phyloP scores from a whole-genome alignment of 805 yeast species.

The Hemisphaericaspora nanyangensis region DNA sequence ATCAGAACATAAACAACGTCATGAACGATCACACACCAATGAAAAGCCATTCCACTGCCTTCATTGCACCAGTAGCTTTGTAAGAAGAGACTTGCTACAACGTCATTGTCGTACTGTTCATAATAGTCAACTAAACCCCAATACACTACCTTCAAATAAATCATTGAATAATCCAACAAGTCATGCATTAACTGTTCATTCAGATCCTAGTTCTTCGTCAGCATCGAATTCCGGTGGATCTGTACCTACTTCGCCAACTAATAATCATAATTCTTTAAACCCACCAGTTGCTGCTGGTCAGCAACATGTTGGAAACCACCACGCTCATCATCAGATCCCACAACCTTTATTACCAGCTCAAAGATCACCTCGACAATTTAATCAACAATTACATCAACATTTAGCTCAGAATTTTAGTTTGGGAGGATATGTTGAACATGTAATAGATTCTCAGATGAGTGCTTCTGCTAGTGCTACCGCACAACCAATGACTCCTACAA shows the following conservation, averaged over 20 bases:
- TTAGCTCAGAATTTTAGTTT: not conserved
- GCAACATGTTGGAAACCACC: too few relatives aligned
- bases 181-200: not conserved
- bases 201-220: not conserved
- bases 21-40: slow-evolving; percentile 76
- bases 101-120: slow-evolving; percentile 81
- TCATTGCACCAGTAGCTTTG: slow-evolving; percentile 68
- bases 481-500: not conserved
- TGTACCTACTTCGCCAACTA: not conserved
- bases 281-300: not conserved
- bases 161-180: slow-evolving; percentile 11
- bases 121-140: slow-evolving; percentile 21
- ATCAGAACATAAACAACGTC: slow-evolving; percentile 73
- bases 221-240: not conserved
- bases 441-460: not conserved
- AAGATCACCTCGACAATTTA: not conserved
- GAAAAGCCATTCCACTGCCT: slow-evolving; percentile 76
- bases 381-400: not conserved
- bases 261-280: not conserved
- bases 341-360: not conserved
- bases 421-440: not conserved
- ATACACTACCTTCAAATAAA: slow-evolving; percentile 7
- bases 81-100: slow-evolving; percentile 70
- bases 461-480: slow-evolving; percentile 1
- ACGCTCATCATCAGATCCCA: not conserved